A percentile compares a stretch with the other conserved stretches of the same genome.
Evolutionary conservation across 2,329 filamentous ascomycete genomes (phyloP).

Genomic region (Cylindrodendrum hubeiense): DNA sequence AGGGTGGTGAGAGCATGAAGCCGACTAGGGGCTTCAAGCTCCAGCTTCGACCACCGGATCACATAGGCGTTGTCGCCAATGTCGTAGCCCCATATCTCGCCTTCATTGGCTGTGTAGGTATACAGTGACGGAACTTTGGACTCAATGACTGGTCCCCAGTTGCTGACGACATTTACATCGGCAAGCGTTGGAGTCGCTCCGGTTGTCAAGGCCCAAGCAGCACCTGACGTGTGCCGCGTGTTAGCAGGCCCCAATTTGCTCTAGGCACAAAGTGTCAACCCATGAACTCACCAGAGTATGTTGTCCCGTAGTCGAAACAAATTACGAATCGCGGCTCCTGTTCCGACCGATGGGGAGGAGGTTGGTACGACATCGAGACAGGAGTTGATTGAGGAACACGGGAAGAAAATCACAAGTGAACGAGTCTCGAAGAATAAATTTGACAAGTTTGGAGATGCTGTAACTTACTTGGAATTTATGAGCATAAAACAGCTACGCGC

Average conservation of each 20-base stretch:
- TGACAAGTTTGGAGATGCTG: background rate
- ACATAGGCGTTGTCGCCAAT: slow-evolving; percentile 28
- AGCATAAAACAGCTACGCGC: background rate
- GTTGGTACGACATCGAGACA: background rate
- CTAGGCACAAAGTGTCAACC: no score
- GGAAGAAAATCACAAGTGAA: background rate
- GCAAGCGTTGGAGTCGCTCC: slow-evolving; percentile 11
- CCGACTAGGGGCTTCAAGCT: slow-evolving; percentile 15
- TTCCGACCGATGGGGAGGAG: background rate
- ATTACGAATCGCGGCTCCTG: slow-evolving; percentile 22
- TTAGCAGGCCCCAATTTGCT: background rate
- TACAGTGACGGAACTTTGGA: slow-evolving; percentile 28
- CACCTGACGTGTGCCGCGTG: slow-evolving; percentile 1
- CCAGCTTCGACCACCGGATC: slow-evolving; percentile 29
- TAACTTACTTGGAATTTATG: background rate
- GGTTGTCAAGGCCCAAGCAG: slow-evolving; percentile 23
- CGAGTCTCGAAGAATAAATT: background rate
- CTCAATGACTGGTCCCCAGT: slow-evolving; percentile 15
- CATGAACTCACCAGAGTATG: slow-evolving; percentile 15
- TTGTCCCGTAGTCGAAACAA: slow-evolving; percentile 32
- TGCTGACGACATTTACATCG: slow-evolving; percentile 23
- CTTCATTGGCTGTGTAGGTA: slow-evolving; percentile 23
- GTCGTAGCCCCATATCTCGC: slow-evolving; percentile 23
- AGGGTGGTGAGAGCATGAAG: slow-evolving; percentile 18
- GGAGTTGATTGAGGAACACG: no score